Evolutionary conservation across 768 basidiomycete genomes (phyloP).

Genomic region (Multifurca ochricompacta): DNA sequence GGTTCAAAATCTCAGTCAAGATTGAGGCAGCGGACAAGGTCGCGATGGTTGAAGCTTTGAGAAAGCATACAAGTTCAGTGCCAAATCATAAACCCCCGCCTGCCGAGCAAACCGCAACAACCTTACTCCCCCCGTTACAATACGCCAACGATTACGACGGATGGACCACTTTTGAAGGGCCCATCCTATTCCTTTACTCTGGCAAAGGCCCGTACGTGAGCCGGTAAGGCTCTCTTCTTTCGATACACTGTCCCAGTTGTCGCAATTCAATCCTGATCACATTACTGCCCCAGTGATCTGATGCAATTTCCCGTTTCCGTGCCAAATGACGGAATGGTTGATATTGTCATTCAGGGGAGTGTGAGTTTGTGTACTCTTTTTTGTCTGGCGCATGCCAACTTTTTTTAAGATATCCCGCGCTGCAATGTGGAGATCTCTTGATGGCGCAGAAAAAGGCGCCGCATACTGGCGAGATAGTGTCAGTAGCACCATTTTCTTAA

Average conservation of each 20-base stretch:
- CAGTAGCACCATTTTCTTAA: conserved; percentile 24
- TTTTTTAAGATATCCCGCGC: conserved; percentile 38
- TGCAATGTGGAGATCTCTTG: conserved; percentile 45
- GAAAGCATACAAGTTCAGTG: conserved; percentile 28
- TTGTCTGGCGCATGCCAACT: not conserved
- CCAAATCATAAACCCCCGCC: conserved; percentile 13
- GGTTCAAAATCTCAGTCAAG: conserved; percentile 63
- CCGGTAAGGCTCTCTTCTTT: conserved; percentile 33
- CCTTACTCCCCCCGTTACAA: conserved; percentile 42
- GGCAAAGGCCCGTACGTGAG: conserved; percentile 75
- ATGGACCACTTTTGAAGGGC: conserved; percentile 67
- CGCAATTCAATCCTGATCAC: conserved; percentile 7
- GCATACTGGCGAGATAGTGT: conserved; percentile 57
- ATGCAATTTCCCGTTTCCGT: conserved; percentile 82
- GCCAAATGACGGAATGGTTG: conserved; percentile 73
- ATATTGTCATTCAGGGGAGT: conserved; percentile 55
- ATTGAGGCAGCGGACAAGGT: conserved; percentile 61
- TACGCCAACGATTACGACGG: conserved; percentile 42
- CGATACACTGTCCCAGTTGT: not conserved
- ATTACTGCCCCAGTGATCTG: conserved; percentile 42
- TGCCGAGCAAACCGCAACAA: conserved; percentile 12
- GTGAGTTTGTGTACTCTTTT: conserved; percentile 33
- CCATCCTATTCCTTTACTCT: conserved; percentile 62
- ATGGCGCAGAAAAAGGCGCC: conserved; percentile 54
- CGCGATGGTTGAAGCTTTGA: conserved; percentile 52